phyloP scores from a whole-genome alignment of 257 asterid species.

The Nicotiana undulata region DNA sequence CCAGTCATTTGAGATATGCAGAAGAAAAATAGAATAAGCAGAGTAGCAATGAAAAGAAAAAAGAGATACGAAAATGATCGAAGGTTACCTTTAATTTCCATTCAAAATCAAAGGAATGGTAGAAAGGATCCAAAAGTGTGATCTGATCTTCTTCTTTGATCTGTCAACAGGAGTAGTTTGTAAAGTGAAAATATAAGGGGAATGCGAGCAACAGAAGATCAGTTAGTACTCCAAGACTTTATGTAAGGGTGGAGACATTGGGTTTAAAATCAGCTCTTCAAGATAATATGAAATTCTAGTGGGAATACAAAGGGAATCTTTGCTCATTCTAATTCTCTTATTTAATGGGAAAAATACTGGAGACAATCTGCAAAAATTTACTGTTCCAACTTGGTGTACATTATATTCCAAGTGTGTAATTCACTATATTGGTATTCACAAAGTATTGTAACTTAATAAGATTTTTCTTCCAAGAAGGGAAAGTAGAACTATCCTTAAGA shows the following conservation, averaged over 20 bases:
- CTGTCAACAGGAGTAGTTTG: constrained; percentile 25
- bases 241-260: not conserved
- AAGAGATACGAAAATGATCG: not conserved
- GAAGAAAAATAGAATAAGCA: not conserved
- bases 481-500: not conserved
- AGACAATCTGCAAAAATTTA: no score
- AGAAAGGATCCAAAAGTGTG: constrained; percentile 62
- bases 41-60: not conserved
- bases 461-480: no score
- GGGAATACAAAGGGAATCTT: no score
- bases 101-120: constrained; percentile 21
- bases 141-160: constrained; percentile 79
- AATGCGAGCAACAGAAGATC: not conserved
- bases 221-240: not conserved
- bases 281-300: not conserved
- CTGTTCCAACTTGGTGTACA: no score
- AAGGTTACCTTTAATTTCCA: constrained; percentile 37
- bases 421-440: no score
- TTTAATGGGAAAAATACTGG: no score
- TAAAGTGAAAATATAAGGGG: not conserved
- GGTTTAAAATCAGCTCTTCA: not conserved
- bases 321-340: no score
- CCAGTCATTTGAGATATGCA: not conserved
- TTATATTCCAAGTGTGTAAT: no score
- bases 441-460: no score